Evolutionary conservation across 1,284 basidiomycete species (phyloP).

Genomic region (Stygiomarasmius scandens): DNA sequence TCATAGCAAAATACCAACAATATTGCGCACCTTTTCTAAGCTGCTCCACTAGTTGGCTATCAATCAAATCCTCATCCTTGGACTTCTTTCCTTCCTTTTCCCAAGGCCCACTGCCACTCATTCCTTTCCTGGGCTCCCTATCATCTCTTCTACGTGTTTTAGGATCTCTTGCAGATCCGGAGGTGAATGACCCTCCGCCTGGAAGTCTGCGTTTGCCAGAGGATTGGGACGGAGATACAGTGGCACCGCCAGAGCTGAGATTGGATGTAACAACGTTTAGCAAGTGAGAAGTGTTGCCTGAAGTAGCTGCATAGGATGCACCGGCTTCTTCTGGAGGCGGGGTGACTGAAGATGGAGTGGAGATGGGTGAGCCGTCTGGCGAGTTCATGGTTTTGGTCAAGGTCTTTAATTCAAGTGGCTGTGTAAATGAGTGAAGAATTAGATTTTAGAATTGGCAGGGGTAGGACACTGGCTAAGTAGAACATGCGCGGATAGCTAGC

Average conservation of each 20-base stretch:
- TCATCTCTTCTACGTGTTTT: background rate
- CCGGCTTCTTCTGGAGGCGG: constrained; percentile 41
- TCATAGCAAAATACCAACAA: constrained; percentile 14
- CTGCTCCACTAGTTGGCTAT: background rate
- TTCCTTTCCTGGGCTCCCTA: background rate
- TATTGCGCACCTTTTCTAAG: background rate
- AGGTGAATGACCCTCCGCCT: background rate
- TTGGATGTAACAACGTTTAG: background rate
- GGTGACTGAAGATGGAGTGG: constrained; percentile 39
- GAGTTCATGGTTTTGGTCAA: constrained; percentile 36
- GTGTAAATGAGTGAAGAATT: background rate
- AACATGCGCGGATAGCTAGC: background rate
- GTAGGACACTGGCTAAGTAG: too few species aligned
- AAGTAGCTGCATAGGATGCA: background rate
- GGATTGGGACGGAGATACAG: background rate
- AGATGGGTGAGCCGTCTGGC: constrained; percentile 38
- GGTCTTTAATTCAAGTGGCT: background rate
- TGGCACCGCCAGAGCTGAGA: constrained; percentile 3
- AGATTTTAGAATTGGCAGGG: too few species aligned
- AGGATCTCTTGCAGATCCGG: background rate
- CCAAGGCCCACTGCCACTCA: background rate
- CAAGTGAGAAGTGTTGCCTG: background rate
- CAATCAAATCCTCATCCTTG: background rate
- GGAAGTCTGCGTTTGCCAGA: background rate
- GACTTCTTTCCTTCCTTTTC: background rate